Conservation (phyloP, 2,329 filamentous ascomycete species). For the Drechslera avenae region DNA sequence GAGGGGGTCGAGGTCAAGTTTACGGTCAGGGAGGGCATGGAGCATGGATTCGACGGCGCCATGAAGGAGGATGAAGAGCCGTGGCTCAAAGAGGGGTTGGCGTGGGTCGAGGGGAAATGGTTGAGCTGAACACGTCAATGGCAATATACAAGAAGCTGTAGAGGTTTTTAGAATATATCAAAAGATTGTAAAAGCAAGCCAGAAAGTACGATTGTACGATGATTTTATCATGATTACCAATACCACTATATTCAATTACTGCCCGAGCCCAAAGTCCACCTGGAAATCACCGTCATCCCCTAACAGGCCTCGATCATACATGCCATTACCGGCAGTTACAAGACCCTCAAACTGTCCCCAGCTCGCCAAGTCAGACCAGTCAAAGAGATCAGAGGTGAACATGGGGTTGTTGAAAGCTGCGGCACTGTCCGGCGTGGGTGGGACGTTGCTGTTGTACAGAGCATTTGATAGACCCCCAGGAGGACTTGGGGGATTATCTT, state of each 20-base stretch:
- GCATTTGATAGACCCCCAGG: not conserved
- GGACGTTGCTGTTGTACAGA: conserved; percentile 24
- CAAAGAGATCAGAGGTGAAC: conserved; percentile 29
- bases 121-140: conserved; percentile 4
- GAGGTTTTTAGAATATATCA: too few relatives aligned
- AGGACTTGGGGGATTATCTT: not conserved
- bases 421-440: conserved; percentile 37
- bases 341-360: conserved; percentile 49
- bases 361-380: conserved; percentile 42
- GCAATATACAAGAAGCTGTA: too few relatives aligned
- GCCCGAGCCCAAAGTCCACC: conserved; percentile 2
- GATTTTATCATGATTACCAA: too few relatives aligned
- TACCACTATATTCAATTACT: too few relatives aligned
- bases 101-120: conserved; percentile 38
- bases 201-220: too few relatives aligned
- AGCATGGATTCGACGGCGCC: conserved; percentile 43
- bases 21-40: conserved; percentile 19
- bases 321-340: conserved; percentile 43
- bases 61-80: conserved; percentile 31
- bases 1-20: conserved; percentile 28
- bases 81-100: conserved; percentile 38
- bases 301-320: conserved; percentile 38
- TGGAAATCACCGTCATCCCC: conserved; percentile 20
- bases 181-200: too few relatives aligned
- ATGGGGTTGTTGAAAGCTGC: not conserved